Base-by-base conservation (phyloP, 768 basidiomycete genomes). In the Rickenella mellea region DNA sequence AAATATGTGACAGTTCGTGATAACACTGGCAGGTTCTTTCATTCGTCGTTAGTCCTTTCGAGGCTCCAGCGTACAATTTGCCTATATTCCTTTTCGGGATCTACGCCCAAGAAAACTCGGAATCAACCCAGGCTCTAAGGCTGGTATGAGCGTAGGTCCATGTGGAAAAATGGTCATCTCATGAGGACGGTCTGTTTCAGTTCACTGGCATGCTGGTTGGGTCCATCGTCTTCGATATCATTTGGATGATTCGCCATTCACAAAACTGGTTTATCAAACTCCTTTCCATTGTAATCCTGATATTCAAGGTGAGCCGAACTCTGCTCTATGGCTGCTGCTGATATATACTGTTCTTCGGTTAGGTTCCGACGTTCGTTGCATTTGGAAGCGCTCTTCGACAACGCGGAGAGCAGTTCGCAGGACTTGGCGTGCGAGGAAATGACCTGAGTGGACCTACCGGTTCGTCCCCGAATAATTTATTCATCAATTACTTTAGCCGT, bases 31-130 rank as follows among this genome's bases (percentile, higher is more conserved):
- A 87, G 85, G 67, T 61, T 21, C 59, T 89, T 21, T 78, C 84
- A 11, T 80, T 84, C 48, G 38, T 69, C 35, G 62, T 74, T 33
- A 63, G 64, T 44, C 67, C 79, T 4, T 83, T 77, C 54, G 49
- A 64, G 0, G 62, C 75, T 1, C 83, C 86, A 2, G 55, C 68
- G 1, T 91, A 91, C 59, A 91, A 91, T 55, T 66, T 91, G 17
- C 78, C 88, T n/a, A 67, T 91, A 40, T 82, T 87, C 48, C 68
- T 91, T 20, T 89, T 88, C 47, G 88, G 88, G 1, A 62, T 66
- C 1, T 80, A 86, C 57, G 78, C 71, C 0, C 79, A 83, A 52
- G 87, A 90, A 52, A 75, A 69, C 43, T 62, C 65, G 7, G 85
- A 87, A 38, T 75, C 75, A 0, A 50, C 67, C 5, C 76, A 80